Evolutionary conservation across 2,329 filamentous ascomycete genomes (phyloP), one percentile per base, ranked within the genome.

Genomic region (Exophiala spinifera): DNA sequence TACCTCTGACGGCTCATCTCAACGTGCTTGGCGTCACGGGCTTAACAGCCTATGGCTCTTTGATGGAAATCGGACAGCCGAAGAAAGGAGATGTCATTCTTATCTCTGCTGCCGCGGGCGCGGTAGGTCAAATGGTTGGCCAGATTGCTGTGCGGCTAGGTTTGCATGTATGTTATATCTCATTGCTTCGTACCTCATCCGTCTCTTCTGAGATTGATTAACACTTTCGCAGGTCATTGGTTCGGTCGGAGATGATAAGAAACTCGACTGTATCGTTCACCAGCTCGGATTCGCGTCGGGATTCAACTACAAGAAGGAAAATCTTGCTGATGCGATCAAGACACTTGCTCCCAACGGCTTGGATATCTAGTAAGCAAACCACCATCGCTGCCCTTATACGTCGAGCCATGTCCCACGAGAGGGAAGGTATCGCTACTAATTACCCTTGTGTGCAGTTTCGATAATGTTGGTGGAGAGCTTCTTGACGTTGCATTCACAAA

Each of bases 241-340:
- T n/a, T 88, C 84, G 48, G 89, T 90, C 10, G 89, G 89, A 2
- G 83, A 83, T n/a, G 86, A 91, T 65, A 84, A 87, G 66, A 94
- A 95, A 77, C 77, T 91, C 20, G 82, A 87, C 19, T 92, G 84
- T 69, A 86, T 89, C 67, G 75, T 70, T 50, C 82, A 86, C 51
- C 82, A 87, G 47, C 78, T 91, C 33, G 77, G 78, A 23, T 90
- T 90, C 66, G 85, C 89, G 64, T 79, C 70, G 10, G 89, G 84
- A 6, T 94, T 92, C 63, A 94, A 94, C 78, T 95, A 94, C 79
- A 91, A 92, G 79, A 90, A 82, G 63, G 88, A 91, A 74, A 81
- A 79, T 62, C 79, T 88, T 0, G 66, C 71, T 0, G 85, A 86
- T 11, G 89, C 88, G 0, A 76, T 95, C 52, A 72, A 76, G 61